Evolutionary conservation across 2,329 filamentous ascomycete species (phyloP), one percentile per base, ranked within the genome.

Genomic region (Trichoderma aggressivum): DNA sequence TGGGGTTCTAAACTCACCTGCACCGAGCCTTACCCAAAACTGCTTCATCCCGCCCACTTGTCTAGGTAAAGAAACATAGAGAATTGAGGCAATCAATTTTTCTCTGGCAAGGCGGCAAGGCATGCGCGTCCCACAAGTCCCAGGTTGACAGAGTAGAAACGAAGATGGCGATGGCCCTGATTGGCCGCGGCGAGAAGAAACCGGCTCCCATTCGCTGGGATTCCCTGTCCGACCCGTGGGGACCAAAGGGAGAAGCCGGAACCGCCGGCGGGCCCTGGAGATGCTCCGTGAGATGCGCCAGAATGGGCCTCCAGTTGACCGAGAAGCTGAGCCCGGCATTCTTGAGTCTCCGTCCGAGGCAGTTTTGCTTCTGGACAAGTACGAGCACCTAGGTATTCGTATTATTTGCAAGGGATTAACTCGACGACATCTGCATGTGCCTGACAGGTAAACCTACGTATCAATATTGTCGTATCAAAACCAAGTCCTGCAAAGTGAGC

Each of bases 101-200:
- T 58, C 67, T 56, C 30, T 39, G 34, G n/a, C 32, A 43, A 73
- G 72, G 72, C 73, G 50, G 47, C 73, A 63, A 72, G 67, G 63
- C 63, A 73, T 67, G 47, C 74, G 73, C 58, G 72, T 73, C 62
- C 59, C 47, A 56, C 67, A 32, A 11, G 14, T 53, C 47, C 47
- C 47, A 21, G 47, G 21, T 53, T 14, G 47, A 24, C 36, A 34
- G 39, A 47, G n/a, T 28, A 53, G 26, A 21, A 59, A 12, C 14
- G 16, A 59, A 32, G 56, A 18, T 60, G 36, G 18, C n/a, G 14
- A 5, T 7, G 36, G 21, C 18, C 14, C n/a, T 70, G 66, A 69
- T 70, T 72, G 76, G 74, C 73, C 68, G 70, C 70, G 73, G 76
- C 78, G 78, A 79, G 77, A 79, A 80, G 74, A 79, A 79, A 79